Evolutionary conservation across 2,329 filamentous ascomycete genomes (phyloP), one percentile per base, ranked within the genome.

Genomic region (Monilinia polystroma): DNA sequence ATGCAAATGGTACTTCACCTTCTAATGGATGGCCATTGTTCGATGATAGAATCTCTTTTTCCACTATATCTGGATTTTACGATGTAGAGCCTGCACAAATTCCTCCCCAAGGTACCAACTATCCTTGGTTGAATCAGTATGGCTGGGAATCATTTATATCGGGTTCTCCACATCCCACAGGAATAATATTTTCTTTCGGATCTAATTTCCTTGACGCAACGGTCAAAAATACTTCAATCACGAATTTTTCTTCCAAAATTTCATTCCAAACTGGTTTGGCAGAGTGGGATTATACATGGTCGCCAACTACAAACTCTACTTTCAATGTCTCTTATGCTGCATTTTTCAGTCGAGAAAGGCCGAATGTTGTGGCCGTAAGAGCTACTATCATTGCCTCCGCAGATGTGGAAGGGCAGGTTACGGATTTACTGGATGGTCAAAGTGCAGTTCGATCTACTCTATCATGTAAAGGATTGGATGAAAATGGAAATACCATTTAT

Each of bases 131-230:
- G 54, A 81, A 85, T 66, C 85, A 91, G 70, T 89, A 90, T 76
- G 88, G 88, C 8, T 84, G 85, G 67, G 89, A 92, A 72, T 89
- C 85, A 71, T 87, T 90, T 62, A 89, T 91, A 69, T 85, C 84
- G 63, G 90, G 90, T 32, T 82, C 92, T 20, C 90, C 90, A 8
- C 89, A 91, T 74, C 90, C 87, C 82, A 82, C 82, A 35, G 86
- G 84, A 1, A 77, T 90, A 49, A 76, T 87, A 47, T 79, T 90
- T 23, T 81, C 86, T 63, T 77, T 85, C 3, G 83, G 83, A 3
- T 80, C 83, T 66, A 80, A 80, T 32, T 81, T 84, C 58, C 79
- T 92, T 43, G 83, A 89, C 78, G 85, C 88, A 3, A 85, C 81
- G 0, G 86, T 88, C 2, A 80, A 85, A 57, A 82, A 81, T 43